Conservation (phyloP, 2,329 filamentous ascomycete genomes). For the Geosmithia putterillii region DNA sequence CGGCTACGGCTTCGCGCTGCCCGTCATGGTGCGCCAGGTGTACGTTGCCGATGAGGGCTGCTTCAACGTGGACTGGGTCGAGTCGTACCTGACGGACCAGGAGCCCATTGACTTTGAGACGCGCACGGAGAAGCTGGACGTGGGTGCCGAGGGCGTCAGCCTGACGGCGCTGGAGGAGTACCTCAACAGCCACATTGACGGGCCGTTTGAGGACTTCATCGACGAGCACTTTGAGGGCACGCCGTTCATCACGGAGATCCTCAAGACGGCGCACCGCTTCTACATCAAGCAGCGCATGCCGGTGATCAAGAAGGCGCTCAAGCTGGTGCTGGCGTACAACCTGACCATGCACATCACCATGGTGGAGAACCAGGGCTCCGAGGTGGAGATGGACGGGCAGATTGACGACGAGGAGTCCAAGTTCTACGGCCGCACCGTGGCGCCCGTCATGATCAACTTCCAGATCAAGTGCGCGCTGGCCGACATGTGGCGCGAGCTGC, state of each 20-base stretch:
- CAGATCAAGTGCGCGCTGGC: constrained; percentile 96
- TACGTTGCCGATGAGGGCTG: constrained; percentile 86
- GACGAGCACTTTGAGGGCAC: constrained; percentile 95
- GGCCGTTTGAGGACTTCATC: constrained; percentile 83
- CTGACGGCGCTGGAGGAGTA: constrained; percentile 76
- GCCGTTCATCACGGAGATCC: constrained; percentile 85
- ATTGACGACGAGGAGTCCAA: constrained; percentile 80
- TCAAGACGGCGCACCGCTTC: constrained; percentile 91
- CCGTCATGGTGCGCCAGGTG: constrained; percentile 87
- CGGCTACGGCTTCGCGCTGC: constrained; percentile 85
- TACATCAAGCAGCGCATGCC: constrained; percentile 80
- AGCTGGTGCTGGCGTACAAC: constrained; percentile 92
- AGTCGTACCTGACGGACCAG: constrained; percentile 56
- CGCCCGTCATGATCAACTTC: constrained; percentile 99
- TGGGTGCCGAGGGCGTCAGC: constrained; percentile 79
- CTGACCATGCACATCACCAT: constrained; percentile 89
- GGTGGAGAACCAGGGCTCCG: constrained; percentile 77
- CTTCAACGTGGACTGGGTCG: constrained; percentile 89
- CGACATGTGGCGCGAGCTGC: constrained; percentile 95
- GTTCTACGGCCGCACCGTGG: constrained; percentile 80
- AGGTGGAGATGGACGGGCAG: constrained; percentile 65
- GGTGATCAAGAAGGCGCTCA: constrained; percentile 88
- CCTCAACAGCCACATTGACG: constrained; percentile 87
- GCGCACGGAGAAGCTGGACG: constrained; percentile 77
- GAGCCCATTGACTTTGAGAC: constrained; percentile 74